A percentile compares a stretch with the other conserved stretches of the same genome.
phyloP scores from a whole-genome alignment of 495 filamentous ascomycete species.

The Penicillium fimorum region DNA sequence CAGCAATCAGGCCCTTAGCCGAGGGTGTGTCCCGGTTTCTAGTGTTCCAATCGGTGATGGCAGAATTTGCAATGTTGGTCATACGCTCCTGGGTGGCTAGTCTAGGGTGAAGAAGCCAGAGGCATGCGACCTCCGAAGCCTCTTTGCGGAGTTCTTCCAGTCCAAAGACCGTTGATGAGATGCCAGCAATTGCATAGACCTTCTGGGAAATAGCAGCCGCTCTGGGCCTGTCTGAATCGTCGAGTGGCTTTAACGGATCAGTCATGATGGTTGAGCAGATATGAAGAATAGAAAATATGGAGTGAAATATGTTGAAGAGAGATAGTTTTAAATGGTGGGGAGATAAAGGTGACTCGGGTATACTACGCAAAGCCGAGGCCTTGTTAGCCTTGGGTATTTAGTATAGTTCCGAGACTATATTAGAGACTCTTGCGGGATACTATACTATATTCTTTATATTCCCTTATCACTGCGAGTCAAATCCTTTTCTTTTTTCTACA shows the following conservation, averaged over 20 bases:
- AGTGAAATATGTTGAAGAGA: not conserved
- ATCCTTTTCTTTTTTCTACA: not conserved
- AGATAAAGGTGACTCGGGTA: not conserved
- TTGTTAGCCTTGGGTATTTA: not conserved
- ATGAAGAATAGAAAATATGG: not conserved
- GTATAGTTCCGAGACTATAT: not conserved
- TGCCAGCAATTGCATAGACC: conserved; percentile 68
- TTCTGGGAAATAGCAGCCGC: conserved; percentile 55
- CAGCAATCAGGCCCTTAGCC: conserved; percentile 63
- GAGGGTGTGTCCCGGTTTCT: conserved; percentile 23
- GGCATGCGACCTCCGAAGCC: conserved; percentile 57
- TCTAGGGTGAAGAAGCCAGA: conserved; percentile 87
- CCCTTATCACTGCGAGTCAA: not conserved
- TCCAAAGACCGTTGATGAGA: conserved; percentile 75
- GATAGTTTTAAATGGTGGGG: not conserved
- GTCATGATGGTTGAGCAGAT: conserved; percentile 26
- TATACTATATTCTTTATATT: not conserved
- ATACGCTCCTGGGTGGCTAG: conserved; percentile 67
- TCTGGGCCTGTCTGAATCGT: conserved; percentile 22
- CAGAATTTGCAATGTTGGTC: conserved; percentile 54
- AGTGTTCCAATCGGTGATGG: conserved; percentile 60
- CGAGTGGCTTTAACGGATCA: conserved; percentile 38
- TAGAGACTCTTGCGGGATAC: not conserved
- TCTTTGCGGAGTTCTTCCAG: conserved; percentile 63
- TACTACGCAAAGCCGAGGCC: not conserved